Evolutionary conservation across 2,329 filamentous ascomycete species (phyloP).

Genomic region (Colletotrichum aenigma): DNA sequence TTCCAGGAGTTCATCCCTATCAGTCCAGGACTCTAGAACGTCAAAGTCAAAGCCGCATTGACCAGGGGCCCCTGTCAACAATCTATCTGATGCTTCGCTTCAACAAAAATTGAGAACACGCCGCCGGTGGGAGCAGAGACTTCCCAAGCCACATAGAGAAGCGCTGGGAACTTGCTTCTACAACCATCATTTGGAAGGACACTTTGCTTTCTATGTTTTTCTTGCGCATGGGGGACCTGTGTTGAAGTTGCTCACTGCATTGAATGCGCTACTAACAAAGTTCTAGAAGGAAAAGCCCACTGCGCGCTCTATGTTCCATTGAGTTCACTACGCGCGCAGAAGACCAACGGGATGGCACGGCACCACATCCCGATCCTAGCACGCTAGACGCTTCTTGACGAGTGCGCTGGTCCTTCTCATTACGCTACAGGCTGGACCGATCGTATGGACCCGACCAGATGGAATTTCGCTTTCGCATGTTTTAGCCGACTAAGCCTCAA

Average conservation of each 20-base stretch:
- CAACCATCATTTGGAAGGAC: not conserved
- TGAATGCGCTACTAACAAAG: not conserved
- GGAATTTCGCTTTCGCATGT: not conserved
- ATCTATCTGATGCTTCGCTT: not conserved
- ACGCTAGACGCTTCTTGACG: not conserved
- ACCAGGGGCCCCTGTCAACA: not conserved
- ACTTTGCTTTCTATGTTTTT: rapidly evolving
- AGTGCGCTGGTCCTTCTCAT: not conserved
- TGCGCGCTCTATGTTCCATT: not conserved
- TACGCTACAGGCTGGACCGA: not conserved
- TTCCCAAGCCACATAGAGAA: not conserved
- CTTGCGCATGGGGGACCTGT: not conserved
- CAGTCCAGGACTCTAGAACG: not conserved
- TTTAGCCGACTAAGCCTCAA: not conserved
- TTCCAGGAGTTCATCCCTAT: not conserved
- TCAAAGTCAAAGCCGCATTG: not conserved
- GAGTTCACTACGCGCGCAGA: not conserved
- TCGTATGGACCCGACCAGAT: not conserved
- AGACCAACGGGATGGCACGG: not conserved
- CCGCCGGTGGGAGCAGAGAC: not conserved
- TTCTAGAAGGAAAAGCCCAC: not conserved
- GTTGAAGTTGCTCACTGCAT: not conserved
- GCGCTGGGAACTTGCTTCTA: not conserved
- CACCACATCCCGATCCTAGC: not conserved
- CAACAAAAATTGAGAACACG: not conserved